Conservation (phyloP, 331 rosid genomes). For the Stylosanthes scabra region DNA sequence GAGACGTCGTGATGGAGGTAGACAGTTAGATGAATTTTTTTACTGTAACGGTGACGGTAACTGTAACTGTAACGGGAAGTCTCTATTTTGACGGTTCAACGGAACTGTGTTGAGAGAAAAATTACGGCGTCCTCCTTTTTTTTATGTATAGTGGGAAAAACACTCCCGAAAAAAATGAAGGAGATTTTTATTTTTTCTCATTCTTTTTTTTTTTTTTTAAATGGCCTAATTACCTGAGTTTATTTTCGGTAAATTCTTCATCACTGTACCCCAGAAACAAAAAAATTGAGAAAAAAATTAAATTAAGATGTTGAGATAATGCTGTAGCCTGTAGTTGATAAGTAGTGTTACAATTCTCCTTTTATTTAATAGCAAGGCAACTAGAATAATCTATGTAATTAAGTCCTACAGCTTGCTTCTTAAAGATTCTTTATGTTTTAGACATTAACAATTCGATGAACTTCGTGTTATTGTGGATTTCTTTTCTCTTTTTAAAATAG, state of each 20-base stretch:
- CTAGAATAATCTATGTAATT: no score
- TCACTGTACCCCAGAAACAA: neutral
- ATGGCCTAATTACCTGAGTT: conserved; percentile 7
- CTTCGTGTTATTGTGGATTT: neutral
- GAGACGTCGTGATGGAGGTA: conserved; percentile 36
- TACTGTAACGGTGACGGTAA: neutral
- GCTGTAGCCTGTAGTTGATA: neutral
- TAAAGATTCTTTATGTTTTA: neutral
- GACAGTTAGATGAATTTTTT: conserved; percentile 51
- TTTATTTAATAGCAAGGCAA: neutral
- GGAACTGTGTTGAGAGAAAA: conserved; percentile 24
- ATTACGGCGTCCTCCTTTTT: neutral
- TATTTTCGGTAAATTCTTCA: conserved; percentile 10
- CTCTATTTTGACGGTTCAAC: conserved; percentile 9
- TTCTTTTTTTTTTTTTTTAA: neutral
- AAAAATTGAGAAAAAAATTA: neutral
- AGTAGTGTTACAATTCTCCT: neutral
- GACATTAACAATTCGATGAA: neutral
- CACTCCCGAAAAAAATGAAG: conserved; percentile 30
- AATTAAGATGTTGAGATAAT: neutral
- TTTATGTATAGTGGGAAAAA: conserved; percentile 39
- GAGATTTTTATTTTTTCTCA: neutral
- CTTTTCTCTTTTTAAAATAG: no score
- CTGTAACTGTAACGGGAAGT: conserved; percentile 42
- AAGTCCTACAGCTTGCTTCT: neutral